Base-by-base conservation (phyloP, 106 monocot species). In the Platanthera guangdongensis region DNA sequence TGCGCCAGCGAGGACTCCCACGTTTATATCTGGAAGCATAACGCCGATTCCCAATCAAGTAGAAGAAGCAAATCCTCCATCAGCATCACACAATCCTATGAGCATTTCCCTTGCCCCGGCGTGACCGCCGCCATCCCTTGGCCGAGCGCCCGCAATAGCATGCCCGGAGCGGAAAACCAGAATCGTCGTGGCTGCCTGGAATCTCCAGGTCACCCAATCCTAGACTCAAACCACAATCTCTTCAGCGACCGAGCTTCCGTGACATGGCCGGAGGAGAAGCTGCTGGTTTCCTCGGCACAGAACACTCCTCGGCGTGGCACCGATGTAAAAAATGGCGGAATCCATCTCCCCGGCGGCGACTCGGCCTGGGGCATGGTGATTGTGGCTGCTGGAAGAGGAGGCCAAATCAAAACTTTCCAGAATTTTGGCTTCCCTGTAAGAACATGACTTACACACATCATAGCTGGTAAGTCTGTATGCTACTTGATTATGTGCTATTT, bases 41-140 rank as follows among this genome's bases (percentile, higher is more conserved):
- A 83, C 50, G 8, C 63, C 6, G 83, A 83, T 50, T 28, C 81
- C 30, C 76, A 78, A 74, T 51, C 86, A 15, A 86, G 78, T 50
- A 85, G 74, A 22, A 81, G 80, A 82, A 73, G 68, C 81, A 88
- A 80, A 81, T 69, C 77, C 25, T 64, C 52, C 16, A 73, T 78
- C 47, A 51, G 75, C 15, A 16, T 73, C 39, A 88, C 88, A 0
- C 85, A 83, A 32, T 81, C 85, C 45, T 88, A 91, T 45, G 91
- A 91, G 55, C 85, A 88, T 57, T 91, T 88, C 82, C 78, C 86
- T 59, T 88, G 88, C 45, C 85, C 14, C 14, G 84, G 81, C 51
- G 91, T 91, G 3, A 86, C 88, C 0, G 88, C 84, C 15, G 88
- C 88, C 1, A 71, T 86, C 32, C 75, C 91, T 47, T 91, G 91